Conservation (phyloP, 495 filamentous ascomycete genomes). For the Penicillium parvum region DNA sequence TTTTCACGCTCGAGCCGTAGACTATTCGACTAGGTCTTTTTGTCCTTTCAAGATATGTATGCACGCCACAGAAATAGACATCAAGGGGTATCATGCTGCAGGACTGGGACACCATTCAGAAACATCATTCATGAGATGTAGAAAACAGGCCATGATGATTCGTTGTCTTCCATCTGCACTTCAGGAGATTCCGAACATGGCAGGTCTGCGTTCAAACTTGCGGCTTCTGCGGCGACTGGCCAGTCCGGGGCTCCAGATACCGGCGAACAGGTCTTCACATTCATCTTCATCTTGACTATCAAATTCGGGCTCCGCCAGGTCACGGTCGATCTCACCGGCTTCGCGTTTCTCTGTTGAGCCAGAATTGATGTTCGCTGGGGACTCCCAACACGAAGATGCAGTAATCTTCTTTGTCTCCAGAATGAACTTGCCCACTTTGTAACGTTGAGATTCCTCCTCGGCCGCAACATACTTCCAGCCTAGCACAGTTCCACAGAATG, state of each 20-base stretch:
- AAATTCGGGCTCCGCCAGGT: conserved; percentile 56
- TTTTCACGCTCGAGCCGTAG: too few relatives aligned
- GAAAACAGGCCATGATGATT: neutral
- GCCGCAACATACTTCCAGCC: conserved; percentile 96
- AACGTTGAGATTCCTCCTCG: conserved; percentile 72
- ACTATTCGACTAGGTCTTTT: too few relatives aligned
- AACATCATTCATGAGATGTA: neutral
- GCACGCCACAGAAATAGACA: too few relatives aligned
- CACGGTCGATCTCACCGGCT: conserved; percentile 9
- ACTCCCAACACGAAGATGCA: conserved; percentile 65
- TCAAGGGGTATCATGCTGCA: too few relatives aligned
- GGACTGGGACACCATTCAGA: too few relatives aligned
- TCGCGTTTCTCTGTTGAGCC: neutral
- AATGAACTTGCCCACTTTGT: conserved; percentile 97
- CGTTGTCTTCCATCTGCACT: neutral
- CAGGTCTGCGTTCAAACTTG: conserved; percentile 33
- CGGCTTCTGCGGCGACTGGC: conserved; percentile 62
- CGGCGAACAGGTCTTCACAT: conserved; percentile 88
- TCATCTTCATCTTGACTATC: conserved; percentile 92
- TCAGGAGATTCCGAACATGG: conserved; percentile 28
- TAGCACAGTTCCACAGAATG: conserved; percentile 61
- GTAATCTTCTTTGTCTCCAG: conserved; percentile 76
- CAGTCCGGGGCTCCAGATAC: conserved; percentile 71
- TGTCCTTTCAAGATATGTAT: too few relatives aligned
- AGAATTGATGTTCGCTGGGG: conserved; percentile 17